A percentile compares a stretch with the other conserved stretches of the same genome.
phyloP scores from a whole-genome alignment of 148 eudicot genomes.

The Fagopyrum tataricum region DNA sequence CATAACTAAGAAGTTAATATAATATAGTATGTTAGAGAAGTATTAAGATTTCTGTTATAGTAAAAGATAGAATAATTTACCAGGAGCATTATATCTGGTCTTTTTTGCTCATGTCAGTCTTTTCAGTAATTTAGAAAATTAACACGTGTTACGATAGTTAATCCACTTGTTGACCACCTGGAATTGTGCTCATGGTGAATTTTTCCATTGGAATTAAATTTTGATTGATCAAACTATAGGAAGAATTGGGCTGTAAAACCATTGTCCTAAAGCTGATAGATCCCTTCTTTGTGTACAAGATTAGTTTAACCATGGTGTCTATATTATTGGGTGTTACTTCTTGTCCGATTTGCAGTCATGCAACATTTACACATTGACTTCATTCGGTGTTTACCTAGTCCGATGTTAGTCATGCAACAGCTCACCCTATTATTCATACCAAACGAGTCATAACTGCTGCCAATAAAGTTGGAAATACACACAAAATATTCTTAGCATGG shows the following conservation, averaged over 20 bases:
- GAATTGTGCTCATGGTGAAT: neutral
- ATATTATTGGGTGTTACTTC: neutral
- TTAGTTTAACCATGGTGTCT: neutral
- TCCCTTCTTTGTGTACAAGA: neutral
- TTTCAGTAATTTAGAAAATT: neutral
- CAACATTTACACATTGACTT: too few species aligned
- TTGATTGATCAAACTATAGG: neutral
- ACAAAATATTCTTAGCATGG: neutral
- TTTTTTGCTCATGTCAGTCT: neutral
- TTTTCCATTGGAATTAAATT: neutral
- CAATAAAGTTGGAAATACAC: too few species aligned
- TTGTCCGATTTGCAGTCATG: too few species aligned
- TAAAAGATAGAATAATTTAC: neutral
- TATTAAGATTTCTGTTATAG: neutral
- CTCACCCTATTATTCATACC: too few species aligned
- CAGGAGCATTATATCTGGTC: neutral
- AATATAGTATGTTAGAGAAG: neutral
- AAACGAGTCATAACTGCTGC: too few species aligned
- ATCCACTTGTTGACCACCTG: neutral
- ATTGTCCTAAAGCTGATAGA: neutral
- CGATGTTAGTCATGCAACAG: too few species aligned
- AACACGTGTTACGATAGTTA: neutral
- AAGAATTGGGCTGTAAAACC: neutral
- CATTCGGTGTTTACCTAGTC: too few species aligned
- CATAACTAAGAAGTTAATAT: neutral